phyloP scores from a whole-genome alignment of 1,284 basidiomycete genomes.

The Ceratobasidium sp. region DNA sequence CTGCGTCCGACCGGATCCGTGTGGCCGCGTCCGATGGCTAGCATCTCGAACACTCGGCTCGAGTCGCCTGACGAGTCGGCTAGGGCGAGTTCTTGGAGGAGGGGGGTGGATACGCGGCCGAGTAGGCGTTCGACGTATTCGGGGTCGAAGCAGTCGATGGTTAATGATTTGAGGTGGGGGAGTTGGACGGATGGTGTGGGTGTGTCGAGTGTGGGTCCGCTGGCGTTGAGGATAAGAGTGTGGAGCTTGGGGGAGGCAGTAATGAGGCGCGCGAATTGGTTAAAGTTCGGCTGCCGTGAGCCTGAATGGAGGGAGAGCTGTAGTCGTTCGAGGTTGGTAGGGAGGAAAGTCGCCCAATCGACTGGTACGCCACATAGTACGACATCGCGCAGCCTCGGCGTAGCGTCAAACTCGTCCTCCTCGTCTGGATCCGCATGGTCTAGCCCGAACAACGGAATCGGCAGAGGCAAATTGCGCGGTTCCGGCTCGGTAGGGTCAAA shows the following conservation, averaged over 20 bases:
- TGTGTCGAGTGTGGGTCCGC: conserved; percentile 2
- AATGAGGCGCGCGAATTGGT: conserved; percentile 23
- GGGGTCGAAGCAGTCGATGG: conserved; percentile 28
- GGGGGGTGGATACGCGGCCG: conserved; percentile 3
- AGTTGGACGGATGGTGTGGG: conserved; percentile 3
- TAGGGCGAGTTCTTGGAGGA: conserved; percentile 18
- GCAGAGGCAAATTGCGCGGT: conserved; percentile 5
- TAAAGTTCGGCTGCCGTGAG: conserved; percentile 14
- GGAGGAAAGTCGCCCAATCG: conserved; percentile 19
- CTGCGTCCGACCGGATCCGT: conserved; percentile 12
- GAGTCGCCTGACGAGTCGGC: conserved; percentile 31
- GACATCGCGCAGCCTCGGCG: conserved; percentile 15
- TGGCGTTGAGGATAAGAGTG: conserved; percentile 29
- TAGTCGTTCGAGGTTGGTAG: conserved; percentile 20
- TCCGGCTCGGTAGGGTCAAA: conserved; percentile 31
- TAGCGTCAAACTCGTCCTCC: conserved; percentile 5
- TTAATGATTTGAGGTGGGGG: background rate
- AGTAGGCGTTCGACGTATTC: conserved; percentile 27
- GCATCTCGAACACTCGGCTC: conserved; percentile 29
- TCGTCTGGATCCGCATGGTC: background rate
- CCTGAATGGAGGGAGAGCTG: conserved; percentile 31
- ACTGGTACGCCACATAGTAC: conserved; percentile 22
- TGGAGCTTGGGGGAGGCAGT: conserved; percentile 22
- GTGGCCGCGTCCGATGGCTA: conserved; percentile 7
- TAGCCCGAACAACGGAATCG: conserved; percentile 5